Evolutionary conservation across 1,284 basidiomycete genomes (phyloP), one percentile per base, ranked within the genome.

Genomic region (Trametes pubescens): DNA sequence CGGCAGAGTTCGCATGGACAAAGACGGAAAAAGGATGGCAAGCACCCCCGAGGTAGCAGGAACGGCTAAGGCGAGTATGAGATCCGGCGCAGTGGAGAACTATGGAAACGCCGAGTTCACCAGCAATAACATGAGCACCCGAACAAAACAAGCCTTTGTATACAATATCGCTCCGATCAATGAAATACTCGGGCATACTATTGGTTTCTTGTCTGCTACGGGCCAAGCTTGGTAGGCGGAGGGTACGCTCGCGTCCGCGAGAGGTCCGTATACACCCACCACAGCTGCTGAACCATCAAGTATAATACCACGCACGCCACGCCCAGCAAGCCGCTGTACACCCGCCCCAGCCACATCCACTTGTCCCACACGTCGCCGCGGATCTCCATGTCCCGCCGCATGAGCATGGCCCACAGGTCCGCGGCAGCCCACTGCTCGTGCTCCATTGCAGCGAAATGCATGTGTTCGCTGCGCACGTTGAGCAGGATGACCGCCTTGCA

Each of bases 401-500:
- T 18, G 40, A 66, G 59, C 47, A 37, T 21, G n/a, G 40, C 52
- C 65, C 65, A 66, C 47, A 64, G 32, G 47, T 55, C 59, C 21
- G 59, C 65, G 38, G 59, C 55, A 16, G 55, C 18, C 51, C 51
- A 61, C 29, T n/a, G 40, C n/a, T 56, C 40, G 59, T 58, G 47
- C 46, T 53, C 51, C 32, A 46, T 26, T 40, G 24, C 46, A 24
- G 32, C 52, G 32, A 67, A 49, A 8, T 56, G 62, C 24, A 64
- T 37, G 55, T 59, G 51, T 26, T 59, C 62, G 37, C 34, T 34
- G 21, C 62, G 55, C 29, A 65, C 62, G 38, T 67, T 67, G 49
- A 67, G 62, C 57, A 64, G 21, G 29, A 67, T 49, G 32, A 60
- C 16, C 34, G 66, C 55, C 54, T 65, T 64, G 66, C 66, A 67